Percentiles rank a stretch among this genome's conserved stretches.
Evolutionary conservation across 2,329 filamentous ascomycete genomes (phyloP).

Genomic region (Aspergillus cejpii): DNA sequence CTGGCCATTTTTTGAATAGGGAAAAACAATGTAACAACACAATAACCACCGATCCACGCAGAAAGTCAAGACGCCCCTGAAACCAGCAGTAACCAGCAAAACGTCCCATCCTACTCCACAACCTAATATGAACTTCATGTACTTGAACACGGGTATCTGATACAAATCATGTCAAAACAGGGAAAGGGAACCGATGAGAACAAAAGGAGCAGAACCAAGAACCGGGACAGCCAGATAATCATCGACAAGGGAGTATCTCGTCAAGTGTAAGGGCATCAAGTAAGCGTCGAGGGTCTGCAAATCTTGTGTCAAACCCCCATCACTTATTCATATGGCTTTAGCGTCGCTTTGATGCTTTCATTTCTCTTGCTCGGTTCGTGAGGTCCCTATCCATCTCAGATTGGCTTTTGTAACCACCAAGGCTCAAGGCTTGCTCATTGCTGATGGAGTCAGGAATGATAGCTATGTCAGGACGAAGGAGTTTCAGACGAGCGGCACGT

Average conservation of each 20-base stretch:
- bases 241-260: neutral
- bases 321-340: neutral
- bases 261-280: neutral
- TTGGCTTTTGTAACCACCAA: constrained; percentile 28
- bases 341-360: constrained; percentile 5
- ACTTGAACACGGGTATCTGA: constrained; percentile 18
- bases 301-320: neutral
- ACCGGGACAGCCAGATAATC: neutral
- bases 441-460: constrained; percentile 23
- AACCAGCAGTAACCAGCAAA: neutral
- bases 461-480: constrained; percentile 28
- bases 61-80: neutral
- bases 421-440: constrained; percentile 25
- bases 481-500: constrained; percentile 26
- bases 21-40: neutral
- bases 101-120: neutral
- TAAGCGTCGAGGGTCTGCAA: neutral
- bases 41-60: neutral
- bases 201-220: constrained; percentile 7
- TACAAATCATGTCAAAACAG: constrained; percentile 2
- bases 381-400: constrained; percentile 32
- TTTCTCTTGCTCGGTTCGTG: constrained; percentile 18
- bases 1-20: neutral
- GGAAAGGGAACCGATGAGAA: neutral
- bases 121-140: constrained; percentile 1